A percentile compares a stretch with the other conserved stretches of the same genome.
Conservation (phyloP, 2,329 filamentous ascomycete species). For the Emergomyces africanus region DNA sequence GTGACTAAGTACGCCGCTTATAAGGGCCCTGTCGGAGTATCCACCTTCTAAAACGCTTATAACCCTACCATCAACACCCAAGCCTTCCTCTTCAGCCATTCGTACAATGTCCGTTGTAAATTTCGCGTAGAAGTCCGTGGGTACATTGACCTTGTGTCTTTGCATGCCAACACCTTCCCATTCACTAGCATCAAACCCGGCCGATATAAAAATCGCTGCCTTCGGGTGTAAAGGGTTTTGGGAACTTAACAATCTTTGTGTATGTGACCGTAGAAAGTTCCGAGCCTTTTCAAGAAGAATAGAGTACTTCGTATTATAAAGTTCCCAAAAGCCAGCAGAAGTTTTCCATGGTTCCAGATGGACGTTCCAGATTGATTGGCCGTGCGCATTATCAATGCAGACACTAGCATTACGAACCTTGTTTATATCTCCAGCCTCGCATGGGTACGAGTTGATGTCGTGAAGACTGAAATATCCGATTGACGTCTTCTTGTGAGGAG, state of each 20-base stretch:
- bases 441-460: conserved; percentile 97
- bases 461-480: conserved; percentile 96
- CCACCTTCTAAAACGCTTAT: conserved; percentile 93
- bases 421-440: conserved; percentile 81
- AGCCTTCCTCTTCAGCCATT: conserved; percentile 66
- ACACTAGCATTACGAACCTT: conserved; percentile 91
- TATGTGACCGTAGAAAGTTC: conserved; percentile 60
- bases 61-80: conserved; percentile 67
- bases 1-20: conserved; percentile 81
- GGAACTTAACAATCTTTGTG: conserved; percentile 45
- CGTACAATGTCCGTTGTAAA: conserved; percentile 76
- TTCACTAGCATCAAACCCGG: conserved; percentile 93
- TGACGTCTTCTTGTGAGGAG: conserved; percentile 65
- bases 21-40: conserved; percentile 84
- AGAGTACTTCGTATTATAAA: conserved; percentile 71
- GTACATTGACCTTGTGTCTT: conserved; percentile 86
- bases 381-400: conserved; percentile 87
- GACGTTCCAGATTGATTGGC: conserved; percentile 91
- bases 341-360: conserved; percentile 82
- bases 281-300: conserved; percentile 70
- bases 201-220: conserved; percentile 85
- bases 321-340: conserved; percentile 70
- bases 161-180: conserved; percentile 92
- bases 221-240: conserved; percentile 52
- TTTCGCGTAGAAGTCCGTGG: conserved; percentile 89